Evolutionary conservation across 768 basidiomycete genomes (phyloP).

Genomic region (Cubamyces lactineus): DNA sequence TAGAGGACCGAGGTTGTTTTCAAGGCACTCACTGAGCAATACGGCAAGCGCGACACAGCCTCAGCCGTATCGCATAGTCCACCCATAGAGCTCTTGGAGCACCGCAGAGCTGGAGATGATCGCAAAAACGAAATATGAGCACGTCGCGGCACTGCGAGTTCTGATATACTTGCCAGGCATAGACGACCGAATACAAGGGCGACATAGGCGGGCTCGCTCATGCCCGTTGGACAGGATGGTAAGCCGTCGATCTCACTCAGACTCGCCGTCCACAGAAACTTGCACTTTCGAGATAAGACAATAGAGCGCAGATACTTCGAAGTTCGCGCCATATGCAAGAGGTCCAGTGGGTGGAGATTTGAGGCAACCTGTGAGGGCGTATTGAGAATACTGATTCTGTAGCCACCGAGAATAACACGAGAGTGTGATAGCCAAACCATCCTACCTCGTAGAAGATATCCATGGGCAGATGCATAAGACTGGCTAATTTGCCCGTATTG

Average conservation of each 20-base stretch:
- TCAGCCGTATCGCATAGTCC: neutral
- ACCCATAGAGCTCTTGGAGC: neutral
- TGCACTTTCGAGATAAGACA: neutral
- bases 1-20: neutral
- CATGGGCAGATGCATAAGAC: slow-evolving; percentile 2
- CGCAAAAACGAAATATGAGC: no score
- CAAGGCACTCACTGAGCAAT: neutral
- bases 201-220: slow-evolving; percentile 8
- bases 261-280: neutral
- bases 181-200: neutral
- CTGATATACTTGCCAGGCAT: neutral
- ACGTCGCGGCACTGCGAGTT: no score
- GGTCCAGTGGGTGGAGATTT: slow-evolving; percentile 1
- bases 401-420: no score
- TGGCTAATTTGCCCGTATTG: neutral
- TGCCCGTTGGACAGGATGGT: slow-evolving; percentile 3
- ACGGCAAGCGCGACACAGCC: neutral
- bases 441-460: slow-evolving; percentile 10
- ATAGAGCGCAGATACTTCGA: neutral
- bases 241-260: neutral
- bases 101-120: neutral
- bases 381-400: no score
- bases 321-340: neutral
- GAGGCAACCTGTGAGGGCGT: neutral
- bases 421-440: no score